Percentiles rank a stretch among this genome's conserved stretches.
phyloP scores from a whole-genome alignment of 345 rosid species.

The Kandelia obovata region DNA sequence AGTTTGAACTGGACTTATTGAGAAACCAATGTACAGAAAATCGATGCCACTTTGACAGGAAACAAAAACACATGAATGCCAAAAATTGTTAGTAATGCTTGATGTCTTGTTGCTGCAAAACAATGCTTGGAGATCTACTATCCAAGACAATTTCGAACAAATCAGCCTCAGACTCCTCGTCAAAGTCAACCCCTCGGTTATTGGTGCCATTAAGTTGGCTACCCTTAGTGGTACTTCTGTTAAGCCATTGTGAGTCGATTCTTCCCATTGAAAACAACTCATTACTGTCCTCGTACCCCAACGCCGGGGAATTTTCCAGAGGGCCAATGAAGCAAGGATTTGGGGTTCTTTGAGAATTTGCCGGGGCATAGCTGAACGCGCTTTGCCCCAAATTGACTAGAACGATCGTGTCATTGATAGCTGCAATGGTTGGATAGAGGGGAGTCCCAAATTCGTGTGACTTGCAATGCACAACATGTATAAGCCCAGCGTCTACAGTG shows the following conservation, averaged over 20 bases:
- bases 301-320: slow-evolving; percentile 41
- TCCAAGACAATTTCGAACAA: slow-evolving; percentile 81
- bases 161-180: slow-evolving; percentile 88
- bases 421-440: slow-evolving; percentile 56
- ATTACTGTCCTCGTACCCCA: slow-evolving; percentile 65
- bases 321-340: slow-evolving; percentile 66
- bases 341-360: slow-evolving; percentile 52
- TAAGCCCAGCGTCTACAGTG: slow-evolving; percentile 51
- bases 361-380: slow-evolving; percentile 43
- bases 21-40: slow-evolving; percentile 12
- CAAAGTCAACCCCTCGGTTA: slow-evolving; percentile 41
- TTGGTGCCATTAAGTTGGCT: slow-evolving; percentile 29
- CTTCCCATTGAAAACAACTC: slow-evolving; percentile 93
- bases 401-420: slow-evolving; percentile 39
- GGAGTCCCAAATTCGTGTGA: slow-evolving; percentile 57
- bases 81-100: slow-evolving; percentile 15
- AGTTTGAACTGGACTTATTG: neutral
- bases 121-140: slow-evolving; percentile 38
- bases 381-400: slow-evolving; percentile 66
- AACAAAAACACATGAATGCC: neutral
- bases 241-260: slow-evolving; percentile 75
- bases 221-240: slow-evolving; percentile 37
- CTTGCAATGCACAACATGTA: slow-evolving; percentile 52
- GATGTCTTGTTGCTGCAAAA: slow-evolving; percentile 18
- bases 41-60: slow-evolving; percentile 10